A percentile compares a stretch with the other conserved stretches of the same genome.
Conservation (phyloP, 2,329 filamentous ascomycete genomes). For the Botrytis squamosa region DNA sequence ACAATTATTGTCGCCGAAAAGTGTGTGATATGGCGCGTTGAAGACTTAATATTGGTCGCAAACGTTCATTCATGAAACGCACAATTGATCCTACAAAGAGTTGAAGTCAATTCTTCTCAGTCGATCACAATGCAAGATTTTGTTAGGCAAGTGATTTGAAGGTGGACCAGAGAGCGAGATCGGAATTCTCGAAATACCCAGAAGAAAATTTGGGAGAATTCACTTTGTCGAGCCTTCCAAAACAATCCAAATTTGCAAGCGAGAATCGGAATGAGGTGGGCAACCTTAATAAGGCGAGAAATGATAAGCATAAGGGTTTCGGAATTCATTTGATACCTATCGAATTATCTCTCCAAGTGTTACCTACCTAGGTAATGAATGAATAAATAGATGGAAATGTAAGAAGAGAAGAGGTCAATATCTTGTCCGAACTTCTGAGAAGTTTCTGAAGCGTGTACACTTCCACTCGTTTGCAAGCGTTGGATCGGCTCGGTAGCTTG, state of each 20-base stretch:
- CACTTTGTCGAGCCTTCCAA: not conserved
- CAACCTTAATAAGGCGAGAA: not conserved
- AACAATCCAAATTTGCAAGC: not conserved
- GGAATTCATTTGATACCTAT: not conserved
- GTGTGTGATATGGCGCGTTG: not conserved
- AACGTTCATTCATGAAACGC: not conserved
- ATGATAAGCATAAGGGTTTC: not conserved
- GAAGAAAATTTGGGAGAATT: not conserved
- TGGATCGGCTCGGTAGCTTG: not conserved
- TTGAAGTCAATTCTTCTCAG: not conserved
- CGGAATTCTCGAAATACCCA: not conserved
- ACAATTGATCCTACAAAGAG: not conserved
- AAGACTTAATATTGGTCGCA: no score
- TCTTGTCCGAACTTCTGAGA: not conserved
- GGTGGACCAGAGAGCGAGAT: not conserved
- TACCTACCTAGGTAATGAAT: not conserved
- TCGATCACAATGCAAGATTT: not conserved
- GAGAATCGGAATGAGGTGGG: not conserved
- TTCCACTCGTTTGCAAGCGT: not conserved
- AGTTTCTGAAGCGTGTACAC: not conserved
- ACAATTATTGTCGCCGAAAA: not conserved
- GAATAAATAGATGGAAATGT: not conserved
- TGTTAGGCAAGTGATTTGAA: no score
- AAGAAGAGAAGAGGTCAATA: not conserved
- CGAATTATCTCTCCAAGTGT: no score